These are phyloP conservation scores for Prunus mira DNA, from an alignment of 306 rosid genomes.

Conservation along the genomic window DNA sequence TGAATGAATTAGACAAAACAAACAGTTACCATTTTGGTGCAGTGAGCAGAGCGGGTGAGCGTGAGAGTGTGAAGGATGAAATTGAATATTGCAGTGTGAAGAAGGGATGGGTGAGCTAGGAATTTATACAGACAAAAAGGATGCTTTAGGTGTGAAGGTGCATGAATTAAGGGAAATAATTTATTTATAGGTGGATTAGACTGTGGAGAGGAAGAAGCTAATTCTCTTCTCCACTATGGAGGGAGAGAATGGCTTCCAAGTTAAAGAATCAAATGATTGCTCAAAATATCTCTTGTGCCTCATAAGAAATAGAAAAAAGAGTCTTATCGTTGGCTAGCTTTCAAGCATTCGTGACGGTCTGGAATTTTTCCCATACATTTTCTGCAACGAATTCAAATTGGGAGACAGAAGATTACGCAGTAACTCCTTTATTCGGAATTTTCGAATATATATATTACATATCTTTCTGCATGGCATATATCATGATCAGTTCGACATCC, in stretches of 20 bases:
- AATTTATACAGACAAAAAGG: neutral
- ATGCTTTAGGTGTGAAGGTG: neutral
- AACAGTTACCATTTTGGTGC: neutral
- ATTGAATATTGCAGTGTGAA: neutral
- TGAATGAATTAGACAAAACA: neutral
- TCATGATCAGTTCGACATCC: no score
- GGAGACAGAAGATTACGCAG: neutral
- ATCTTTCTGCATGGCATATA: no score
- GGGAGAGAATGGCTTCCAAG: neutral
- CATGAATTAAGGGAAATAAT: neutral
- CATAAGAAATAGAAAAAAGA: neutral
- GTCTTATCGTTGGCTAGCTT: neutral
- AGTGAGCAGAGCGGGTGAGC: neutral
- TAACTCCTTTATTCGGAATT: neutral
- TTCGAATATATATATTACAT: no score
- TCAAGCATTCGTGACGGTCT: neutral
- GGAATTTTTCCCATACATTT: neutral
- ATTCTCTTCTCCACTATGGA: slow-evolving; percentile 13
- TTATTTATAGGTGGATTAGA: neutral
- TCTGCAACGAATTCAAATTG: neutral
- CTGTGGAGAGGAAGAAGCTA: slow-evolving; percentile 1
- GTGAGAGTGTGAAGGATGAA: neutral
- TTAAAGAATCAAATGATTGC: neutral
- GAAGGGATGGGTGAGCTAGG: neutral
- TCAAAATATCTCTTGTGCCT: neutral